Evolutionary conservation across 495 filamentous ascomycete genomes (phyloP), one percentile per base, ranked within the genome.

Genomic region (Opeltia flavorubescens): DNA sequence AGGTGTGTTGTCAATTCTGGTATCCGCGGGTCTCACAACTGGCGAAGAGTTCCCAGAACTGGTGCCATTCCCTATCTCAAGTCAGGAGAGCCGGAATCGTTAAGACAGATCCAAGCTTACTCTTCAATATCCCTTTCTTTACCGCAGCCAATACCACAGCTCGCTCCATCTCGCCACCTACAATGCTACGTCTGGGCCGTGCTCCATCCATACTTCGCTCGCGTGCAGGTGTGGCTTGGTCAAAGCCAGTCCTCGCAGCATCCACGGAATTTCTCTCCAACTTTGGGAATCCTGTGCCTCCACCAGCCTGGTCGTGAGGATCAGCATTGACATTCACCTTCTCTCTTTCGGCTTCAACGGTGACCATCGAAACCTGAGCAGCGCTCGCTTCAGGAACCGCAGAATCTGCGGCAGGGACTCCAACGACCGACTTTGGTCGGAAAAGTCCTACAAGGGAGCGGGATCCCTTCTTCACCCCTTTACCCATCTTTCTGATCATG

Each of bases 401-500:
- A 30, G 56, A 59, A 50, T 93, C 89, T 3, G 80, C 77, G 6
- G 77, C 70, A 18, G 80, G 75, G 11, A 80, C 76, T 13, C 87
- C 89, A 58, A 89, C 74, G 27, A 93, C 70, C 2, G 91, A 95
- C 65, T 95, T 96, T 0, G 91, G 91, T 50, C 91, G 74, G 66
- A 99, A 99, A 8, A 99, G 69, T 24, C 91, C 91, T 55, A 94
- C 93, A 38, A 99, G 73, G 7, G 89, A 95, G 27, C 88, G 71
- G 20, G 80, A 83, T 15, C 83, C 80, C 62, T 86, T 89, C 75
- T 94, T 99, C 81, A 95, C 83, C 18, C 93, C 89, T 50, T 86
- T 84, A 55, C 91, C 93, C 93, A 99, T 96, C 70, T 99, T 99
- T 25, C 91, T 79, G 57, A 99, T 89, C 91, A 99, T 99, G 52